These are phyloP conservation scores for Gentiana dahurica DNA, from an alignment of 257 asterid genomes.

Conservation along the genomic window DNA sequence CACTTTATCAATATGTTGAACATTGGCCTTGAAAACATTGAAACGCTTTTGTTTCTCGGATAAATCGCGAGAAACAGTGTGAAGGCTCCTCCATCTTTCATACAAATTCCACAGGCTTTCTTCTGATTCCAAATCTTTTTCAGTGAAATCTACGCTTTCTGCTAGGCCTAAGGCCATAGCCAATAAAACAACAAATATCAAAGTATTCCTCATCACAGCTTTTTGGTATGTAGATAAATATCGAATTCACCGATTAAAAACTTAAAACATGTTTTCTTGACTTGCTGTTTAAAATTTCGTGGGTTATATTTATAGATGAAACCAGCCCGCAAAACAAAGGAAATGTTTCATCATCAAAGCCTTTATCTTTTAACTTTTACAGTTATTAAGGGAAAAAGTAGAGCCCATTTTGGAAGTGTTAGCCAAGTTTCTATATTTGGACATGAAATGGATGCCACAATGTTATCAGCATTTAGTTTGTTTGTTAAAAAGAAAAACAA, in stretches of 20 bases:
- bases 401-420: constrained; percentile 8
- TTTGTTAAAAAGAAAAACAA: constrained; percentile 3
- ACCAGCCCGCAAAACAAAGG: constrained; percentile 2
- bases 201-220: constrained; percentile 22
- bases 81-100: constrained; percentile 77
- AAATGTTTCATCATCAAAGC: constrained; percentile 12
- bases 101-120: constrained; percentile 72
- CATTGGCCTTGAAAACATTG: constrained; percentile 82
- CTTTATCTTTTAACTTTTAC: constrained; percentile 6
- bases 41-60: constrained; percentile 57
- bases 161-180: constrained; percentile 29
- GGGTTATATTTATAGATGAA: constrained; percentile 15
- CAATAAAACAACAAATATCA: constrained; percentile 23
- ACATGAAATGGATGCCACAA: constrained; percentile 11
- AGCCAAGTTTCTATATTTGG: constrained; percentile 27
- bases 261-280: not conserved
- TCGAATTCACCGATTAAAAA: not conserved
- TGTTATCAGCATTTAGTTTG: constrained; percentile 22
- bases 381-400: constrained; percentile 23
- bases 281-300: not conserved
- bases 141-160: constrained; percentile 53
- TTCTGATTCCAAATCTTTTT: constrained; percentile 63
- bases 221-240: not conserved
- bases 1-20: constrained; percentile 44
- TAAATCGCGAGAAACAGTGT: constrained; percentile 53